phyloP scores from a whole-genome alignment of 495 filamentous ascomycete species.

The Cercophora newfieldiana region DNA sequence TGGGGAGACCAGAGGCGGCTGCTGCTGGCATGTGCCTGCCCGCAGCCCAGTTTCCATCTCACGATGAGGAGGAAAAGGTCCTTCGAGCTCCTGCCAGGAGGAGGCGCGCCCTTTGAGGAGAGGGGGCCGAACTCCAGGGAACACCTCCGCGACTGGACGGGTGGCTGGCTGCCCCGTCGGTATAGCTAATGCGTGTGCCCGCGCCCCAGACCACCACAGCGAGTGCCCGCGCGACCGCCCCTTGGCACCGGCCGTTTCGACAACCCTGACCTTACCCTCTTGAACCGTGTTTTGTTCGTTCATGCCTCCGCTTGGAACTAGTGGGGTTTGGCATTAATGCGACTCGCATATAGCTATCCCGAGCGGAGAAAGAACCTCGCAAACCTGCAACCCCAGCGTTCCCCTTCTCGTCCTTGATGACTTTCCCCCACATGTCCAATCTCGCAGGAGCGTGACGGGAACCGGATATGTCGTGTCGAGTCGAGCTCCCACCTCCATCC shows the following conservation, averaged over 20 bases:
- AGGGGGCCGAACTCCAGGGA: too few relatives aligned
- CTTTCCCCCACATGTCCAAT: slow-evolving; percentile 11
- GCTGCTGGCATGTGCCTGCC: neutral
- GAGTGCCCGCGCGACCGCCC: neutral
- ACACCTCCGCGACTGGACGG: neutral
- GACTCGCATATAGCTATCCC: slow-evolving; percentile 11
- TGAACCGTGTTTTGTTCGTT: slow-evolving; percentile 14
- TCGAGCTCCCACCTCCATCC: neutral
- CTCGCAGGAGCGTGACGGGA: neutral
- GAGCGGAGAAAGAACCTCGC: slow-evolving; percentile 21
- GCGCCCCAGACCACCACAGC: neutral
- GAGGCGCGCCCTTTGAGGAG: neutral
- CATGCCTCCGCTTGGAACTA: slow-evolving; percentile 24
- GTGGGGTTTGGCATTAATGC: slow-evolving; percentile 27
- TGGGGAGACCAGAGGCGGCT: neutral
- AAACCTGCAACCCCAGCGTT: slow-evolving; percentile 16
- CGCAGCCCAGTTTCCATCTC: neutral
- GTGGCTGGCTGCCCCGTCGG: neutral
- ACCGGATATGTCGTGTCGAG: too few relatives aligned
- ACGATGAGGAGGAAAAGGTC: slow-evolving; percentile 3
- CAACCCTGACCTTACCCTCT: slow-evolving; percentile 3
- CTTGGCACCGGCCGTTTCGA: neutral
- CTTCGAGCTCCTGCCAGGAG: slow-evolving; percentile 9
- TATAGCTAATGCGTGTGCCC: neutral
- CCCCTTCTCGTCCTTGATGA: slow-evolving; percentile 6